Base-by-base conservation (phyloP, 345 rosid species). In the Aethionema arabicum region DNA sequence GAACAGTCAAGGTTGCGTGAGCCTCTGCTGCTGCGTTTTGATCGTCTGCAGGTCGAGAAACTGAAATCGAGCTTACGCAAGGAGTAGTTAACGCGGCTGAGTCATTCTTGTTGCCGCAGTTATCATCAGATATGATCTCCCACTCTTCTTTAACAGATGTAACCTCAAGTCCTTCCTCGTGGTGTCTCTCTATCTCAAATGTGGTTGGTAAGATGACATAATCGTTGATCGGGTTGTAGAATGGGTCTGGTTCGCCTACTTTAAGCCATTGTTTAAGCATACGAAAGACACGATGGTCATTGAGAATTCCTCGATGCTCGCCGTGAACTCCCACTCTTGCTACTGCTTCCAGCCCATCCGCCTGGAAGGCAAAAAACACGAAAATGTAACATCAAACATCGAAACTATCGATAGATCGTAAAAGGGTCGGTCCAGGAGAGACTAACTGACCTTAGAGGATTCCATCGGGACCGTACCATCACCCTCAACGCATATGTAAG, bases 381-480 rank as follows among this genome's bases (percentile, higher is more conserved):
- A 21, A 21, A 21, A 38, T 51, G 55, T 51, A 52, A 12, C 36
- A 39, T 40, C 30, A 11, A 52, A 12, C 36, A 39, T 40, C 30
- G 13, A 35, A 37, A 59, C 14, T 0, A 50, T 15, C n/a, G 58
- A 54, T 15, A 9, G 58, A 54, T 21, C 27, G 27, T 21, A 2
- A 1, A 21, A 21, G 21, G 55, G 9, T 21, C 1, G 27, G 27
- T 21, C 27, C 27, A 21, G 27, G 27, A 21, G 1, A 21, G 27
- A 21, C 27, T 21, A 61, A 57, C 83, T 66, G 67, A 91, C 98
- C 95, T 77, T 85, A 33, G 96, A 82, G 52, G 98, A 89, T 74
- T 92, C 91, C 10, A 77, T 65, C 5, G 98, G 96, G 72, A 92
- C 98, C 62, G 98, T 92, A 50, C 98, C 98, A 71, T 89, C 98